Base-by-base conservation (phyloP, 2,329 filamentous ascomycete genomes). In the Ophiostoma novo-ulmi region DNA sequence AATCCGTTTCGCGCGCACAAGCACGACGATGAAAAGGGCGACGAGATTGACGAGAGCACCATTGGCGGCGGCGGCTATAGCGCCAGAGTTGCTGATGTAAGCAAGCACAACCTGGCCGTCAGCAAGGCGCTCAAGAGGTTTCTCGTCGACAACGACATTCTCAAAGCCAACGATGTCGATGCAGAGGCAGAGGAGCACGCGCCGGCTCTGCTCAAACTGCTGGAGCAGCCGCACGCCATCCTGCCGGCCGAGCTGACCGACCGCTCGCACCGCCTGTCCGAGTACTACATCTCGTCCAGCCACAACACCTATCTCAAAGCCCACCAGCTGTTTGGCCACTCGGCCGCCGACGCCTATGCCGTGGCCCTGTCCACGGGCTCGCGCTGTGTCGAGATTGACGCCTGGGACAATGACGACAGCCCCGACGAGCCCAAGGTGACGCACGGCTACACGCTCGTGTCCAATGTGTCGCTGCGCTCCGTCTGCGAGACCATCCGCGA, bases 381-480 rank as follows among this genome's bases (percentile, higher is more conserved):
- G 58, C 58, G 58, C 58, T 63, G 58, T 26, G 58, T 63, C 58
- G 58, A 63, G 58, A 63, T 63, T 14, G 58, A 63, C 26, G 58
- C 58, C 26, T 63, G 58, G 58, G 58, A 63, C 58, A 63, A 63
- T 14, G 58, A 63, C 58, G 58, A 63, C 58, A 63, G 26, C 22
- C 26, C 58, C 26, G 58, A 63, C 11, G 58, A 63, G 26, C 58
- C 58, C 22, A 63, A 63, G 58, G 58, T 63, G 11, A 63, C 58
- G 11, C 58, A 63, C 58, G 58, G 58, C 58, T 63, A 63, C 58
- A 63, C 58, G 58, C 58, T 63, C 58, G 58, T 63, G 58, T 63
- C 58, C 13, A 63, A 63, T 7, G 58, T 63, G 26, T 63, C 58
- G 58, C 58, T 63, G 58, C 58, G 58, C 11, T 31, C 58, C 58